A percentile compares a stretch with the other conserved stretches of the same genome.
These are phyloP conservation scores for Exophiala aquamarina DNA, from an alignment of 2,329 filamentous ascomycete genomes.

Conservation along the genomic window DNA sequence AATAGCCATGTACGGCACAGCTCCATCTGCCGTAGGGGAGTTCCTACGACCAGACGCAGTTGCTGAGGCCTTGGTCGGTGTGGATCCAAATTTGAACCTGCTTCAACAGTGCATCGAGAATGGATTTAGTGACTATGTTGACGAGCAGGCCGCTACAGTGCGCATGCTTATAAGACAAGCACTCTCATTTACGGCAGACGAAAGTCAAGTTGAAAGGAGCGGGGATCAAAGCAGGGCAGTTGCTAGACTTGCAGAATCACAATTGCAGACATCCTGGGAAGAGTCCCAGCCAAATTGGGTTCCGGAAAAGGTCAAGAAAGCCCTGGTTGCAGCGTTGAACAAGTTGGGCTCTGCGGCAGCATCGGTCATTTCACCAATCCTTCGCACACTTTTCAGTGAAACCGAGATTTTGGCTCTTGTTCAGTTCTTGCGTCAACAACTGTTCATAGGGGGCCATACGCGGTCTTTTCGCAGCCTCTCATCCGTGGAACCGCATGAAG, in stretches of 20 bases:
- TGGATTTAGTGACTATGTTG: slow-evolving; percentile 35
- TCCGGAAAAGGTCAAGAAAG: slow-evolving; percentile 12
- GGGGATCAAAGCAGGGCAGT: slow-evolving; percentile 20
- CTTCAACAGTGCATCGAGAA: slow-evolving; percentile 39
- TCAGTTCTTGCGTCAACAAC: slow-evolving; percentile 31
- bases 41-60: slow-evolving; percentile 23
- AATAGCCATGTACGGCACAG: slow-evolving; percentile 37
- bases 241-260: slow-evolving; percentile 7
- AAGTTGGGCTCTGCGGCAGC: slow-evolving; percentile 13
- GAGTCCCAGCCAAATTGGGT: slow-evolving; percentile 11
- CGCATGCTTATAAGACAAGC: slow-evolving; percentile 41
- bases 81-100: slow-evolving; percentile 39
- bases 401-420: slow-evolving; percentile 25
- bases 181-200: slow-evolving; percentile 33
- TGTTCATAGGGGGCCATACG: slow-evolving; percentile 29
- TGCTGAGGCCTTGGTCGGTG: slow-evolving; percentile 39
- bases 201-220: slow-evolving; percentile 11
- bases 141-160: slow-evolving; percentile 42
- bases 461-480: slow-evolving; percentile 14
- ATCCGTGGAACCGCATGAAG: background rate
- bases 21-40: slow-evolving; percentile 29
- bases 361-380: slow-evolving; percentile 13
- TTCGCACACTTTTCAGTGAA: slow-evolving; percentile 19
- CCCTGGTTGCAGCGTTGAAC: slow-evolving; percentile 17
- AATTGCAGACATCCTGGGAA: slow-evolving; percentile 6